Conservation (phyloP, 2,329 filamentous ascomycete species). For the Aspergillus chevalieri region DNA sequence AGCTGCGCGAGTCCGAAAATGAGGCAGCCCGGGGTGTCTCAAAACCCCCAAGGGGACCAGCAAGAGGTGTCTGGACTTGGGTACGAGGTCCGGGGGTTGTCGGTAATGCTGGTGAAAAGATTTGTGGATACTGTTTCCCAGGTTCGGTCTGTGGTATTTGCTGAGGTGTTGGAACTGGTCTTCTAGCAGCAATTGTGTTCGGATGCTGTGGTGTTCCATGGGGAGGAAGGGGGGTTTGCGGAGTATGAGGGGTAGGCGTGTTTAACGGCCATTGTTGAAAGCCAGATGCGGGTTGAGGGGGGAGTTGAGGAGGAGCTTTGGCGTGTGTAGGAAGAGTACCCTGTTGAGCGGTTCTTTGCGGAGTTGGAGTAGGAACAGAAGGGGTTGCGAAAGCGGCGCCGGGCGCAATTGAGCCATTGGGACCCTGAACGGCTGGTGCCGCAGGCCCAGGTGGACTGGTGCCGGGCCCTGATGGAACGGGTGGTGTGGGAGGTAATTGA, state of each 20-base stretch:
- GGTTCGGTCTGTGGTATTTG: slow-evolving; percentile 11
- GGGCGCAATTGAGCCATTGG: slow-evolving; percentile 15
- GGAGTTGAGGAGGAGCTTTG: slow-evolving; percentile 14
- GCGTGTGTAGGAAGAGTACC: slow-evolving; percentile 9
- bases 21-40: slow-evolving; percentile 23
- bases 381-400: slow-evolving; percentile 10
- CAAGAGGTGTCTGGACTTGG: neutral
- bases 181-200: slow-evolving; percentile 11
- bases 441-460: slow-evolving; percentile 11
- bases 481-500: slow-evolving; percentile 8
- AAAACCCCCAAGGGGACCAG: slow-evolving; percentile 7
- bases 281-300: slow-evolving; percentile 24
- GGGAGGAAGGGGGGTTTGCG: slow-evolving; percentile 20
- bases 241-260: slow-evolving; percentile 23
- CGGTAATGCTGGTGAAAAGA: slow-evolving; percentile 14
- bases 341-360: slow-evolving; percentile 10
- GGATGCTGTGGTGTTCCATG: slow-evolving; percentile 12
- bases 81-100: slow-evolving; percentile 14
- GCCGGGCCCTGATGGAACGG: slow-evolving; percentile 14
- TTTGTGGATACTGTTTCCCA: slow-evolving; percentile 10
- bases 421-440: slow-evolving; percentile 20
- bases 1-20: slow-evolving; percentile 18
- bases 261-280: slow-evolving; percentile 35
- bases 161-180: slow-evolving; percentile 14
- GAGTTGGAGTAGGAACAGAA: neutral